A percentile compares a stretch with the other conserved stretches of the same genome.
These are phyloP conservation scores for Calvatia gigantea DNA, from an alignment of 768 basidiomycete genomes.

Conservation along the genomic window DNA sequence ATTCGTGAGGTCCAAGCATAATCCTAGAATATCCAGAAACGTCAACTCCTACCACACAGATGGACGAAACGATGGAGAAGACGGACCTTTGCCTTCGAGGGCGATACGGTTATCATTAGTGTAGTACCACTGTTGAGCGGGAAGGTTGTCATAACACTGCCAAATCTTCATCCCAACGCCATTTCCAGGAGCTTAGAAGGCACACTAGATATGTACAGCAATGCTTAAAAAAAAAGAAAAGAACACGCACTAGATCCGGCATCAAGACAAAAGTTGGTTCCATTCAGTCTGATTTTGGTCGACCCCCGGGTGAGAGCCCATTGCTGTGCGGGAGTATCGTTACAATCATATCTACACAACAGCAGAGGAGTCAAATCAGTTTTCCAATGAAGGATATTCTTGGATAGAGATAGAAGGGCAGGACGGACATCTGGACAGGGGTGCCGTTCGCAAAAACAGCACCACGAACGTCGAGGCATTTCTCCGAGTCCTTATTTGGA, in stretches of 20 bases:
- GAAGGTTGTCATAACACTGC: slow-evolving; percentile 18
- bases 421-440: slow-evolving; percentile 26
- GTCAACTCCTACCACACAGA: neutral
- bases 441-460: slow-evolving; percentile 24
- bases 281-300: slow-evolving; percentile 23
- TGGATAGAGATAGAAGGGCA: neutral
- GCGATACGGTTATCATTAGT: slow-evolving; percentile 23
- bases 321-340: slow-evolving; percentile 23
- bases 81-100: slow-evolving; percentile 17
- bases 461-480: slow-evolving; percentile 29
- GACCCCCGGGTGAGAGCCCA: slow-evolving; percentile 22
- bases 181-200: slow-evolving; percentile 18
- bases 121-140: slow-evolving; percentile 24
- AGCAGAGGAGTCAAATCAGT: neutral
- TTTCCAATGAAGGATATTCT: neutral
- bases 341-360: slow-evolving; percentile 25
- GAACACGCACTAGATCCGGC: slow-evolving; percentile 21
- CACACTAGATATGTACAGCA: neutral
- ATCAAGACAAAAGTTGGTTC: slow-evolving; percentile 24
- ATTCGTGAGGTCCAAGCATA: slow-evolving; percentile 16
- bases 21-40: neutral
- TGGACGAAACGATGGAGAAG: too few species aligned
- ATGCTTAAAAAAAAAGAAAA: neutral
- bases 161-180: slow-evolving; percentile 23
- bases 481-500: slow-evolving; percentile 11